Evolutionary conservation across 805 yeast species (phyloP).

Genomic region (Saccharomycopsis microspora): DNA sequence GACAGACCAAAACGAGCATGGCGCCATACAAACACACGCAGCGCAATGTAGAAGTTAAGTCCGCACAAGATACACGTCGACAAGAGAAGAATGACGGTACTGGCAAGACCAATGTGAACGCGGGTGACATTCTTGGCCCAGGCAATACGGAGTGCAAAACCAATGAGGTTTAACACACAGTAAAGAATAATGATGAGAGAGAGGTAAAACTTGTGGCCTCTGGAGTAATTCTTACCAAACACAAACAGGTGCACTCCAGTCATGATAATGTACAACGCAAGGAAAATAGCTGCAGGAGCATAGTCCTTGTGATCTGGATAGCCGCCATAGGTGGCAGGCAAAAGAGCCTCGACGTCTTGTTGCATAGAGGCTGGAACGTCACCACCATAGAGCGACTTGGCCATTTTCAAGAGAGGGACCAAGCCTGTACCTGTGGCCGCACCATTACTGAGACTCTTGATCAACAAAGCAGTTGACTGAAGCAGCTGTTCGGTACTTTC

Average conservation of each 20-base stretch:
- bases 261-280: constrained; percentile 39
- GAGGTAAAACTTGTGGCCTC: constrained; percentile 53
- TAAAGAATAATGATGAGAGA: constrained; percentile 43
- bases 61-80: constrained; percentile 50
- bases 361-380: constrained; percentile 27
- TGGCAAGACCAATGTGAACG: constrained; percentile 40
- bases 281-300: constrained; percentile 50
- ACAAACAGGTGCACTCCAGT: constrained; percentile 35
- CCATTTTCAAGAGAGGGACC: constrained; percentile 22
- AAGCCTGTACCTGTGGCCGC: constrained; percentile 44
- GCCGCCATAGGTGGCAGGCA: constrained; percentile 49
- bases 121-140: constrained; percentile 46
- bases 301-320: constrained; percentile 43
- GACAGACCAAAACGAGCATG: constrained; percentile 61
- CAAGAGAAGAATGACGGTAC: constrained; percentile 42
- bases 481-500: too few relatives aligned
- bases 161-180: constrained; percentile 41
- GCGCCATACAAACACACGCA: constrained; percentile 65
- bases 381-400: constrained; percentile 27
- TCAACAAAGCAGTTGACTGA: not conserved
- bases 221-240: constrained; percentile 33
- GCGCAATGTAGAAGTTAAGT: constrained; percentile 54
- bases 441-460: constrained; percentile 23
- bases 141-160: constrained; percentile 43
- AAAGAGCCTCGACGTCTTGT: constrained; percentile 18